Conservation (phyloP, 202 grass and related monocot genomes). For the Dendrocalamus latiflorus region DNA sequence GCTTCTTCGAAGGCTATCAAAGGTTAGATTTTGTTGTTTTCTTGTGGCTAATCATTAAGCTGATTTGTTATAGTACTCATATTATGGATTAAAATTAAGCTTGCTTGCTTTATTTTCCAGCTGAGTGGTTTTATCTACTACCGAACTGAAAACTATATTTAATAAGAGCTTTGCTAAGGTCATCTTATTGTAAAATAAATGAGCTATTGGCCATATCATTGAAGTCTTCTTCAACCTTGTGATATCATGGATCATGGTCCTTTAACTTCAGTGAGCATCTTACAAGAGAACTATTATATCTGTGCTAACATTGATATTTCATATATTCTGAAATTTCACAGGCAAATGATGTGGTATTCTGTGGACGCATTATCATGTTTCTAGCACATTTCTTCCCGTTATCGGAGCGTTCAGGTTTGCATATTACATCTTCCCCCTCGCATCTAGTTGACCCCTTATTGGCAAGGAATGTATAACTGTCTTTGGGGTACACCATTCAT, state of each 20-base stretch:
- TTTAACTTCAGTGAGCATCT: conserved; percentile 7
- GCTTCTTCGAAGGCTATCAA: conserved; percentile 91
- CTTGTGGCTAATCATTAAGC: not conserved
- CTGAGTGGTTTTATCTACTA: conserved; percentile 6
- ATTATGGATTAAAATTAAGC: not conserved
- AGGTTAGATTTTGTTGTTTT: conserved; percentile 42
- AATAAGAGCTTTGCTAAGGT: conserved; percentile 1
- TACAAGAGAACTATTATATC: not conserved
- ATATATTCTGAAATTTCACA: conserved; percentile 40
- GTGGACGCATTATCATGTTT: conserved; percentile 98
- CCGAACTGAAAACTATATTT: not conserved
- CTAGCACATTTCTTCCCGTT: conserved; percentile 98
- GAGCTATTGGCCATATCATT: not conserved
- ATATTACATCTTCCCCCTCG: not conserved
- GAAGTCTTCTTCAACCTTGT: not conserved
- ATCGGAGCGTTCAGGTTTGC: conserved; percentile 86
- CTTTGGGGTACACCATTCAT: not conserved
- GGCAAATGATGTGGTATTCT: conserved; percentile 97
- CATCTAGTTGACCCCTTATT: not conserved
- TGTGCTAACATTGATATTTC: conserved; percentile 4
- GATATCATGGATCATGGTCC: not conserved
- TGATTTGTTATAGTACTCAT: not conserved
- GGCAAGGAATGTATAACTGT: not conserved
- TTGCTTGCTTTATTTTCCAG: not conserved
- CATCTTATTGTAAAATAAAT: not conserved